Percentiles rank a stretch among this genome's conserved stretches.
Conservation (phyloP, 192 early-diverging fungal genomes). For the Gorgonomyces haynaldii region DNA sequence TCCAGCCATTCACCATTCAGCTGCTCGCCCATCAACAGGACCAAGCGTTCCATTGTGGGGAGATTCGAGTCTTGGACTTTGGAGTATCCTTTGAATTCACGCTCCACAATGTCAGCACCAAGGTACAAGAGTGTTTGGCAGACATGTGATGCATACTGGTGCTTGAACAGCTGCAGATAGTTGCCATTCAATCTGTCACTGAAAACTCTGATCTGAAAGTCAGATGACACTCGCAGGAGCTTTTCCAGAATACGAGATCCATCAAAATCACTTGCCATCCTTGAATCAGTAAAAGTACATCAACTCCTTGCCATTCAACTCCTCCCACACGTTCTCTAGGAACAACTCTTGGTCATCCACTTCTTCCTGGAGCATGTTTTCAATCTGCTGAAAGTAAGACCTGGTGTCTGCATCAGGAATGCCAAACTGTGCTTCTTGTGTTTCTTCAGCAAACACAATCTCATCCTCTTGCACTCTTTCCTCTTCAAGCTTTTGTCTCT, state of each 20-base stretch:
- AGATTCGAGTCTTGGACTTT: slow-evolving; percentile 32
- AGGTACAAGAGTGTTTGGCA: slow-evolving; percentile 69
- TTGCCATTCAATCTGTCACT: slow-evolving; percentile 39
- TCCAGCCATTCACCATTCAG: slow-evolving; percentile 16
- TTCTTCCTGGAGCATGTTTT: not conserved
- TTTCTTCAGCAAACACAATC: no score
- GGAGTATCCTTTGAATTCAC: slow-evolving; percentile 40
- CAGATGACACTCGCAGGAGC: slow-evolving; percentile 54
- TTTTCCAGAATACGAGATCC: slow-evolving; percentile 73
- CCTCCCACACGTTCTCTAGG: slow-evolving; percentile 62
- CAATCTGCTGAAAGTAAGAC: not conserved
- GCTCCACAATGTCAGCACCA: slow-evolving; percentile 60
- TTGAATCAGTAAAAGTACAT: no score
- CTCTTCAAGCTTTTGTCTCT: no score
- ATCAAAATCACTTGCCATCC: slow-evolving; percentile 61
- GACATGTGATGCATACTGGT: slow-evolving; percentile 80
- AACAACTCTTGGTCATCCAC: slow-evolving; percentile 37
- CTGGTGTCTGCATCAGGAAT: slow-evolving; percentile 1
- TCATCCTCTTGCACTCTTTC: no score
- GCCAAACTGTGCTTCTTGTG: no score
- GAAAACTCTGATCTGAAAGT: slow-evolving; percentile 64
- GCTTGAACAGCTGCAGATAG: slow-evolving; percentile 49
- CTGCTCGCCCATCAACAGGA: slow-evolving; percentile 48
- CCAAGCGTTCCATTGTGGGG: slow-evolving; percentile 55
- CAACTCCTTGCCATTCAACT: slow-evolving; percentile 63